phyloP scores from a whole-genome alignment of 164 flowering plant species.

The Cinnamomum micranthum region DNA sequence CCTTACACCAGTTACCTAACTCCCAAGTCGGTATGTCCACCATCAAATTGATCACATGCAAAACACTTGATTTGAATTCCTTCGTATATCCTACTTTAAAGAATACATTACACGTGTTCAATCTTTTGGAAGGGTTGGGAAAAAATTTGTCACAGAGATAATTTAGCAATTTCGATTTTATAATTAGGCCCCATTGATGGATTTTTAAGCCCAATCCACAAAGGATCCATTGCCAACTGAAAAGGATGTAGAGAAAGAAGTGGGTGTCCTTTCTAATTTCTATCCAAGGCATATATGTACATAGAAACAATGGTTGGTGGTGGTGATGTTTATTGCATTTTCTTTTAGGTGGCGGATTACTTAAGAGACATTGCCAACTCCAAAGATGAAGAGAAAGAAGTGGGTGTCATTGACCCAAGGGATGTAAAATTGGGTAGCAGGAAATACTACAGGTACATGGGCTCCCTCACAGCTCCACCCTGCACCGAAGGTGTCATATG shows the following conservation, averaged over 20 bases:
- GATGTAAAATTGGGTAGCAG: conserved; percentile 41
- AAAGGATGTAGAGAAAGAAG: background rate
- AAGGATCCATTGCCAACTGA: background rate
- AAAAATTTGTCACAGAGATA: too few species aligned
- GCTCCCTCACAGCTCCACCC: conserved; percentile 69
- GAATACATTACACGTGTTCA: too few species aligned
- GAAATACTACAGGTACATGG: conserved; percentile 56
- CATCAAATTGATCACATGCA: too few species aligned
- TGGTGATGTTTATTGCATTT: background rate
- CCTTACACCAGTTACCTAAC: too few species aligned
- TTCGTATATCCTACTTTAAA: too few species aligned
- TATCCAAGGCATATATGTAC: conserved; percentile 4
- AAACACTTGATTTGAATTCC: too few species aligned
- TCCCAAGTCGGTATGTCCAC: too few species aligned
- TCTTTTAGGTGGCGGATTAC: conserved; percentile 30
- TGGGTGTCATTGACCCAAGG: conserved; percentile 48
- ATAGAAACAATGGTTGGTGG: background rate
- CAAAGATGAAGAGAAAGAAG: conserved; percentile 18
- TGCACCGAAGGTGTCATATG: conserved; percentile 53
- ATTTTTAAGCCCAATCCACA: background rate
- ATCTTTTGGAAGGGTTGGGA: too few species aligned
- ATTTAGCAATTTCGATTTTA: too few species aligned
- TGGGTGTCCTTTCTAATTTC: background rate
- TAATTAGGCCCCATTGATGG: too few species aligned
- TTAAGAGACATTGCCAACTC: conserved; percentile 17